Evolutionary conservation across 192 early-diverging fungal genomes (phyloP).

Genomic region (Mortierella hygrophila): DNA sequence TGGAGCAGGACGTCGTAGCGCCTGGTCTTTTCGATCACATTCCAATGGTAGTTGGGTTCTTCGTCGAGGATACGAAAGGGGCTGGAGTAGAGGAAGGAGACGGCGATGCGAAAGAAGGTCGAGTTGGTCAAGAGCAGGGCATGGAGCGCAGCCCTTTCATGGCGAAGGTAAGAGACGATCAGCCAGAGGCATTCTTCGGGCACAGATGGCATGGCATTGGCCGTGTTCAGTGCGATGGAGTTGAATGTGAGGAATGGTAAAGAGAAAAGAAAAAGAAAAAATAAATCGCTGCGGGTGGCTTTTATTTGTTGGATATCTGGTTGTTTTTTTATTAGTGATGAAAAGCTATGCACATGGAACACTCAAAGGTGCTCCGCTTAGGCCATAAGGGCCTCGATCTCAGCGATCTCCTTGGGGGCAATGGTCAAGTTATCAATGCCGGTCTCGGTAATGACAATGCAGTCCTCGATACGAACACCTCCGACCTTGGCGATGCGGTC

Average conservation of each 20-base stretch:
- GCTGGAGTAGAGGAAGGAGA: constrained; percentile 33
- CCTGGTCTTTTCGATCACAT: constrained; percentile 25
- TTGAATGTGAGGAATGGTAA: background rate
- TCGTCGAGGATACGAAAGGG: constrained; percentile 46
- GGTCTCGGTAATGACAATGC: constrained; percentile 83
- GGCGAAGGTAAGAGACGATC: constrained; percentile 31
- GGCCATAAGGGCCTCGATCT: constrained; percentile 77
- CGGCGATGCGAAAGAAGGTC: constrained; percentile 42
- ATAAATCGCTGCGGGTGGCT: constrained; percentile 3
- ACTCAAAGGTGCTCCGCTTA: constrained; percentile 12
- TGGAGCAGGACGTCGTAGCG: constrained; percentile 39
- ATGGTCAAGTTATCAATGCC: constrained; percentile 90
- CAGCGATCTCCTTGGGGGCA: constrained; percentile 83
- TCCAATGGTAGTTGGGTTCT: constrained; percentile 34
- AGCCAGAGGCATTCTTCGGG: constrained; percentile 57
- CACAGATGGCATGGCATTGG: constrained; percentile 42
- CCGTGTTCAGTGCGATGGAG: background rate
- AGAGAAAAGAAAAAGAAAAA: background rate
- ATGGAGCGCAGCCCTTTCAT: constrained; percentile 37
- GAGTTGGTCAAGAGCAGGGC: constrained; percentile 28
- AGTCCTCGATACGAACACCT: constrained; percentile 95
- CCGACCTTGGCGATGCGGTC: constrained; percentile 80
- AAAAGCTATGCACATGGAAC: constrained; percentile 2
- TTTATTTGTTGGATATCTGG: background rate
- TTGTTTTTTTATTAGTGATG: background rate